Conservation (phyloP, 306 rosid genomes). For the Senna tora region DNA sequence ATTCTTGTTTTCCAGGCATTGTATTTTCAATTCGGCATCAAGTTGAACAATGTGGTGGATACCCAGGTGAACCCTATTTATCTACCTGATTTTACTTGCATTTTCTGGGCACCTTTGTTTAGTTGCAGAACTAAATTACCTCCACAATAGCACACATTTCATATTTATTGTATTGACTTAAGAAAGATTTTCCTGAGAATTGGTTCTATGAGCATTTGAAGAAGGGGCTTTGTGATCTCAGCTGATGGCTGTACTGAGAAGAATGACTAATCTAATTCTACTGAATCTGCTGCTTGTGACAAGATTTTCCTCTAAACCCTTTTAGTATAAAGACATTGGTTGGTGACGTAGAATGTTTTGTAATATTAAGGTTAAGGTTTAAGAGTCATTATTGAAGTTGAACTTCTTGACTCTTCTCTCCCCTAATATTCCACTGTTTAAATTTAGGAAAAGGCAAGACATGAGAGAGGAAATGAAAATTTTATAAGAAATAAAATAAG, state of each 20-base stretch:
- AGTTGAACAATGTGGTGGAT: conserved; percentile 95
- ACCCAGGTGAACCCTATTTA: conserved; percentile 76
- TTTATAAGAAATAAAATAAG: conserved; percentile 15
- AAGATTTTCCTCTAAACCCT: background rate
- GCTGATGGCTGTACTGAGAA: conserved; percentile 7
- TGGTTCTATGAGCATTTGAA: conserved; percentile 6
- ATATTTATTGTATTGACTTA: conserved; percentile 3
- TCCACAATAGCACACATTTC: conserved; percentile 7
- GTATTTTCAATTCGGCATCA: conserved; percentile 96
- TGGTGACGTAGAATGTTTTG: conserved; percentile 3
- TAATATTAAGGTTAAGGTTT: background rate
- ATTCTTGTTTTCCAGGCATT: conserved; percentile 68
- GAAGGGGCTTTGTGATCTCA: conserved; percentile 21
- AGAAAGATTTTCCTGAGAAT: conserved; percentile 2
- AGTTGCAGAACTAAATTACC: conserved; percentile 31
- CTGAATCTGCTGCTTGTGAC: conserved; percentile 3
- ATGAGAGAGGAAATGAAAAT: conserved; percentile 33
- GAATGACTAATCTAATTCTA: conserved; percentile 6
- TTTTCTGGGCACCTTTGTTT: conserved; percentile 10
- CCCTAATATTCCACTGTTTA: conserved; percentile 10
- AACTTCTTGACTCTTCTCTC: conserved; percentile 23
- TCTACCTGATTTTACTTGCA: background rate
- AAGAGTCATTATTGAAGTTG: conserved; percentile 30
- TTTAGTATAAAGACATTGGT: conserved; percentile 6
- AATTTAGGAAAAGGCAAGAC: conserved; percentile 28